Percentiles rank a stretch among this genome's conserved stretches.
Conservation (phyloP, 1,139 yeast species). For the Zygosaccharomyces pseudobailii region DNA sequence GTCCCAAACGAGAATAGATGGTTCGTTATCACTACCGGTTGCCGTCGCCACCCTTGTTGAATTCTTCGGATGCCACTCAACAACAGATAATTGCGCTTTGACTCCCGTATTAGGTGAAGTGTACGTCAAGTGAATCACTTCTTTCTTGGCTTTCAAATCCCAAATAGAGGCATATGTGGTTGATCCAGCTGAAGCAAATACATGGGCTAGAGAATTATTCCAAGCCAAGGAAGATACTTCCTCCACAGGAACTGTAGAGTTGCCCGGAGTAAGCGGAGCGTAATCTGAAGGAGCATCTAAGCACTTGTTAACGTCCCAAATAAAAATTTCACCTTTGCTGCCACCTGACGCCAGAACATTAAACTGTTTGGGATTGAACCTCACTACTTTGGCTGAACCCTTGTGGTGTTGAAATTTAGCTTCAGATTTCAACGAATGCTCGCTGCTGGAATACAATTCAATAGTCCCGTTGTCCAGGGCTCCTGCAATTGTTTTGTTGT, state of each 20-base stretch:
- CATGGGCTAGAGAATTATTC: conserved; percentile 82
- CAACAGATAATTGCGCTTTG: conserved; percentile 62
- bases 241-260: conserved; percentile 75
- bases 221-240: conserved; percentile 81
- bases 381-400: conserved; percentile 67
- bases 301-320: conserved; percentile 78
- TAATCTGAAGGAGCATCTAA: conserved; percentile 28
- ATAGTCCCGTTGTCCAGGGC: conserved; percentile 82
- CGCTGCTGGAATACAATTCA: conserved; percentile 54
- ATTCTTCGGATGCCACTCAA: conserved; percentile 81
- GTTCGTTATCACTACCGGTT: conserved; percentile 73
- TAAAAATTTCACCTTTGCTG: conserved; percentile 73
- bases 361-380: conserved; percentile 70
- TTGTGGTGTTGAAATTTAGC: conserved; percentile 59
- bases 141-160: conserved; percentile 86
- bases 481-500: conserved; percentile 71
- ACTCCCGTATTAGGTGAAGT: conserved; percentile 43
- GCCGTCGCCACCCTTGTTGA: conserved; percentile 87
- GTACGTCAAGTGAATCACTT: conserved; percentile 77
- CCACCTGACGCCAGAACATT: conserved; percentile 86
- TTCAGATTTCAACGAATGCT: conserved; percentile 44
- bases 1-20: conserved; percentile 88
- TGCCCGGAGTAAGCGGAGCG: conserved; percentile 68
- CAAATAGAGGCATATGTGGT: conserved; percentile 86
- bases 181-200: conserved; percentile 82